Evolutionary conservation across 495 filamentous ascomycete species (phyloP).

Genomic region (Xylona heveae): DNA sequence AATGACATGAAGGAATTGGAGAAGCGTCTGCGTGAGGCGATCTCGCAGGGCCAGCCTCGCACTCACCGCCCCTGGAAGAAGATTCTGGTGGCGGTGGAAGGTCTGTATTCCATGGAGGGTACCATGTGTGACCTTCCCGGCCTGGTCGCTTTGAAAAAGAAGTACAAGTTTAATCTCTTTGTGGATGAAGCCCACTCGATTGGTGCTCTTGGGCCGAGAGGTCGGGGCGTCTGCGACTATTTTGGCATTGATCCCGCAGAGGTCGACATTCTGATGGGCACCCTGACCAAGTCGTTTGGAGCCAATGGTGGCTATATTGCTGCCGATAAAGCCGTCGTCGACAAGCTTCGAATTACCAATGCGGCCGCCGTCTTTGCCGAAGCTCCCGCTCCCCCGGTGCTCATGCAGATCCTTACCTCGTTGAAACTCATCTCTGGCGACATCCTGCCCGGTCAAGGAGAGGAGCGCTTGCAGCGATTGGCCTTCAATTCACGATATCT

Average conservation of each 20-base stretch:
- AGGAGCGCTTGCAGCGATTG: constrained; percentile 86
- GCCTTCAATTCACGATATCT: constrained; percentile 98
- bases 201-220: constrained; percentile 71
- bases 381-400: constrained; percentile 63
- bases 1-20: constrained; percentile 87
- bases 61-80: constrained; percentile 98
- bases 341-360: constrained; percentile 70
- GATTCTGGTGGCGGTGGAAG: constrained; percentile 90
- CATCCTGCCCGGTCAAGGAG: constrained; percentile 70
- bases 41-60: constrained; percentile 87
- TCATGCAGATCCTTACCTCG: constrained; percentile 70
- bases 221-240: constrained; percentile 91
- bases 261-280: constrained; percentile 95
- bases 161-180: constrained; percentile 91
- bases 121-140: constrained; percentile 94
- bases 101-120: constrained; percentile 97
- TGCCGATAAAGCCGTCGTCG: constrained; percentile 74
- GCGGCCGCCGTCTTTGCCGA: constrained; percentile 77
- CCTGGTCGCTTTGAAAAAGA: constrained; percentile 63
- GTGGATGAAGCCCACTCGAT: constrained; percentile 95
- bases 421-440: constrained; percentile 80
- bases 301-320: constrained; percentile 95
- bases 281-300: constrained; percentile 93
- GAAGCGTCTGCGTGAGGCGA: constrained; percentile 62
- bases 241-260: constrained; percentile 74